Evolutionary conservation across 176 grass and related monocot genomes (phyloP).

Genomic region (Aegilops umbellulata): DNA sequence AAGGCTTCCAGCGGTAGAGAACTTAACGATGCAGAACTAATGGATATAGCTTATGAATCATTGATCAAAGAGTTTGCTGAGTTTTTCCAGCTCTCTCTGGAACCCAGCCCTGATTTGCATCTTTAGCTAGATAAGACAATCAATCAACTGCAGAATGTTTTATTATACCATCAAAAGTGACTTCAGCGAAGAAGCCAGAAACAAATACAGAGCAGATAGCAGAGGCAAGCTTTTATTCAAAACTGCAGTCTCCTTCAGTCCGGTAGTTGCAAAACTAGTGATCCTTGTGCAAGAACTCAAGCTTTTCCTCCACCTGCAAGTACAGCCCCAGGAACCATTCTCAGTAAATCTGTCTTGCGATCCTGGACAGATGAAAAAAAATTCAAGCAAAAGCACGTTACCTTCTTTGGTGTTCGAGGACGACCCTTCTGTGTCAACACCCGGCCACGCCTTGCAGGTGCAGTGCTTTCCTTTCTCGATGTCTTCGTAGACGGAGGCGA

Average conservation of each 20-base stretch:
- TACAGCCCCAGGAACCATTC: neutral
- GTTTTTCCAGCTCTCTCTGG: slow-evolving; percentile 61
- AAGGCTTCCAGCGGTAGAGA: neutral
- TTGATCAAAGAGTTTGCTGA: slow-evolving; percentile 66
- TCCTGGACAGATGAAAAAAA: neutral
- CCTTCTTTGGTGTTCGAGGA: slow-evolving; percentile 5
- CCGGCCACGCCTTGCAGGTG: slow-evolving; percentile 44
- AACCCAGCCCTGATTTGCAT: slow-evolving; percentile 17
- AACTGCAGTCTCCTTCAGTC: neutral
- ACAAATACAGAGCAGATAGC: slow-evolving; percentile 2
- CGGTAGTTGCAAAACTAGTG: neutral
- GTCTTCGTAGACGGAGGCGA: neutral
- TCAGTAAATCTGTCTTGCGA: neutral
- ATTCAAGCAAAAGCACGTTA: neutral
- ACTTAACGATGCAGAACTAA: slow-evolving; percentile 36
- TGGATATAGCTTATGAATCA: slow-evolving; percentile 51
- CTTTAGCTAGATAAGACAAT: neutral
- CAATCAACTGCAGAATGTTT: neutral
- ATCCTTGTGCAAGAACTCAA: neutral
- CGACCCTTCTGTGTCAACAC: slow-evolving; percentile 21
- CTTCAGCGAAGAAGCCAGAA: neutral
- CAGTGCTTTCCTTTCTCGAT: slow-evolving; percentile 64
- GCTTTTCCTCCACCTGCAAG: slow-evolving; percentile 36
- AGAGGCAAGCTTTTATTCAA: neutral
- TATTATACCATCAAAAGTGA: neutral